phyloP scores from a whole-genome alignment of 2,329 filamentous ascomycete species.

The Cordyceps tenuipes region DNA sequence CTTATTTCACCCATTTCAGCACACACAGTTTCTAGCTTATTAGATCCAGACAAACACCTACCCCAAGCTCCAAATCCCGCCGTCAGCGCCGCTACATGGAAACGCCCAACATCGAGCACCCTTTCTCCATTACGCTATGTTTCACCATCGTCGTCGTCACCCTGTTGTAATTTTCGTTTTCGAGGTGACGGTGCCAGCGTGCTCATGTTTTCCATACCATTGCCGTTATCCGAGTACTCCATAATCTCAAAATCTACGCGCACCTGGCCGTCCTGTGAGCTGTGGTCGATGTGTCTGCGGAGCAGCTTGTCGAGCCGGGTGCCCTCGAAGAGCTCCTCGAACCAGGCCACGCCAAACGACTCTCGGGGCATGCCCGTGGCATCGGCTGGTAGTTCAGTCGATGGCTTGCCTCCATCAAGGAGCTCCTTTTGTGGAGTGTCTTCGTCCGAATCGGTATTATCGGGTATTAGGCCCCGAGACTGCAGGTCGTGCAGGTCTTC shows the following conservation, averaged over 20 bases:
- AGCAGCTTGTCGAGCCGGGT: slow-evolving; percentile 63
- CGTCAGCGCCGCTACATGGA: not conserved
- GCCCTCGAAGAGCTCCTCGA: slow-evolving; percentile 71
- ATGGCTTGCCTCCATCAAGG: slow-evolving; percentile 19
- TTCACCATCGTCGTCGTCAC: not conserved
- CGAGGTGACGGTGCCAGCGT: slow-evolving; percentile 26
- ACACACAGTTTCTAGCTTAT: too few species aligned
- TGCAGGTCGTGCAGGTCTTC: slow-evolving; percentile 67
- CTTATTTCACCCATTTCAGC: too few species aligned
- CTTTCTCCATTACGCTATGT: not conserved
- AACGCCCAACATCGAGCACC: not conserved
- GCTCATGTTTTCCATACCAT: slow-evolving; percentile 28
- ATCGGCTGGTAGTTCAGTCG: slow-evolving; percentile 19
- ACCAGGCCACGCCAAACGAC: slow-evolving; percentile 74
- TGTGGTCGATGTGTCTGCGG: slow-evolving; percentile 46
- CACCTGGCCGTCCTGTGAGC: slow-evolving; percentile 53
- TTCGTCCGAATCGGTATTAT: slow-evolving; percentile 21
- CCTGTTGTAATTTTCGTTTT: slow-evolving; percentile 43
- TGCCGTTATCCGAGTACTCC: slow-evolving; percentile 54
- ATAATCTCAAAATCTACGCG: slow-evolving; percentile 76
- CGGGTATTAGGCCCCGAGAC: slow-evolving; percentile 64
- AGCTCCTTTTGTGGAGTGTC: slow-evolving; percentile 19
- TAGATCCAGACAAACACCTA: too few species aligned
- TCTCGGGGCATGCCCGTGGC: slow-evolving; percentile 33
- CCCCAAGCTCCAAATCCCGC: not conserved